A percentile compares a stretch with the other conserved stretches of the same genome.
These are phyloP conservation scores for Heterobasidion annosum DNA, from an alignment of 1,284 basidiomycete genomes.

Conservation along the genomic window DNA sequence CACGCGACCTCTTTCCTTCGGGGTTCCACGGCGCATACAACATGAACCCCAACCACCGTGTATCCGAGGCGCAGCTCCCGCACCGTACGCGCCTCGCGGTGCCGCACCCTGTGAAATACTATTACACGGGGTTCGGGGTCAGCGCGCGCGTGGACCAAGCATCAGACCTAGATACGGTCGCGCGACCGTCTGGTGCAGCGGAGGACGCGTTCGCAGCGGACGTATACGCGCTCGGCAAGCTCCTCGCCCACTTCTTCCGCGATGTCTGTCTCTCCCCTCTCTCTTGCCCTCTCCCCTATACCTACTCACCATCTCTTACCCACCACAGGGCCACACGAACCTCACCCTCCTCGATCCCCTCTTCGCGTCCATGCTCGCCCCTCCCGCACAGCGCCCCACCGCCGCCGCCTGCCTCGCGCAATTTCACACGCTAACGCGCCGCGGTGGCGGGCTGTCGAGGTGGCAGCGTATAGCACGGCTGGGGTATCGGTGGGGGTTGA, in stretches of 20 bases:
- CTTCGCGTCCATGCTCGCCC: background rate
- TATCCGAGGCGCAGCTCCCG: background rate
- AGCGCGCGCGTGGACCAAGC: background rate
- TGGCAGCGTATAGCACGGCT: no score
- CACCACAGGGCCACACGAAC: background rate
- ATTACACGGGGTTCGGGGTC: background rate
- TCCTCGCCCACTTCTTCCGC: background rate
- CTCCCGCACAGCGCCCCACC: background rate
- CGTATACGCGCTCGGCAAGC: background rate
- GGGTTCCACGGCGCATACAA: constrained; percentile 3
- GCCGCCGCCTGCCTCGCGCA: background rate
- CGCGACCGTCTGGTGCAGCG: background rate
- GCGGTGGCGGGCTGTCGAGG: no score
- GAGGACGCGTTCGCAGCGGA: background rate
- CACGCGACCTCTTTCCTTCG: background rate
- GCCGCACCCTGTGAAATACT: background rate
- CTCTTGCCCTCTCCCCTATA: background rate
- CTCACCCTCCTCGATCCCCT: background rate
- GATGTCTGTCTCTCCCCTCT: background rate
- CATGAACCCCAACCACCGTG: constrained; percentile 1
- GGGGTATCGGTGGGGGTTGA: no score
- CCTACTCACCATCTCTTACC: background rate
- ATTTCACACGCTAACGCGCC: background rate
- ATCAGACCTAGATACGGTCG: no score
- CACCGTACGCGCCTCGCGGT: background rate